These are phyloP conservation scores for Phytopythium sindhum DNA, from an alignment of 352 stramenopile genomes.

Conservation along the genomic window DNA sequence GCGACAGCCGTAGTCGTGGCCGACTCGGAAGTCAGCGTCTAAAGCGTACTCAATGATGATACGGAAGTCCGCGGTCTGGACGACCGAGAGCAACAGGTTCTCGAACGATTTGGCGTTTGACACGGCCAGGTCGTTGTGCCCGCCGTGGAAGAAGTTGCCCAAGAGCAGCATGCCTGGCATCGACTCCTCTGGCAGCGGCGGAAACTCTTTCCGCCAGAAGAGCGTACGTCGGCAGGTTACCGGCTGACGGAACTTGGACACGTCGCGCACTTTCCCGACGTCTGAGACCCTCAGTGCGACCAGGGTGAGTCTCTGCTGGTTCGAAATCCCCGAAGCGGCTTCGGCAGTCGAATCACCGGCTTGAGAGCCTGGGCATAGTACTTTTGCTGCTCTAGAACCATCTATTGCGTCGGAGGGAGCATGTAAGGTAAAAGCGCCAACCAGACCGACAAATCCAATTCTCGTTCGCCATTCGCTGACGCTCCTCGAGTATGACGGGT, in stretches of 20 bases:
- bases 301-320: neutral
- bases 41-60: constrained; percentile 33
- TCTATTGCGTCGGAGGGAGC: neutral
- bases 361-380: neutral
- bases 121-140: constrained; percentile 40
- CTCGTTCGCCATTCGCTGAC: constrained; percentile 46
- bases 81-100: constrained; percentile 43
- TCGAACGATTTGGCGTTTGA: constrained; percentile 48
- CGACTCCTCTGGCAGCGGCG: constrained; percentile 18
- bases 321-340: neutral
- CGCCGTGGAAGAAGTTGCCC: constrained; percentile 58
- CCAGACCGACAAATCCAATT: constrained; percentile 52
- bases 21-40: constrained; percentile 32
- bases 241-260: constrained; percentile 26
- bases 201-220: constrained; percentile 50
- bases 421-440: constrained; percentile 19
- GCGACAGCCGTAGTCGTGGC: constrained; percentile 44
- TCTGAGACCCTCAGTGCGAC: constrained; percentile 13
- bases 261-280: constrained; percentile 27
- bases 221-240: constrained; percentile 46
- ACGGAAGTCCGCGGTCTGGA: constrained; percentile 51
- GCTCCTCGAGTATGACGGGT: constrained; percentile 40
- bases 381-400: neutral
- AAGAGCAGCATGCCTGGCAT: constrained; percentile 27
- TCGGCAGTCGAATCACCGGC: neutral